Conservation (phyloP, 1,284 basidiomycete genomes). For the Ustilago vetiveriae region DNA sequence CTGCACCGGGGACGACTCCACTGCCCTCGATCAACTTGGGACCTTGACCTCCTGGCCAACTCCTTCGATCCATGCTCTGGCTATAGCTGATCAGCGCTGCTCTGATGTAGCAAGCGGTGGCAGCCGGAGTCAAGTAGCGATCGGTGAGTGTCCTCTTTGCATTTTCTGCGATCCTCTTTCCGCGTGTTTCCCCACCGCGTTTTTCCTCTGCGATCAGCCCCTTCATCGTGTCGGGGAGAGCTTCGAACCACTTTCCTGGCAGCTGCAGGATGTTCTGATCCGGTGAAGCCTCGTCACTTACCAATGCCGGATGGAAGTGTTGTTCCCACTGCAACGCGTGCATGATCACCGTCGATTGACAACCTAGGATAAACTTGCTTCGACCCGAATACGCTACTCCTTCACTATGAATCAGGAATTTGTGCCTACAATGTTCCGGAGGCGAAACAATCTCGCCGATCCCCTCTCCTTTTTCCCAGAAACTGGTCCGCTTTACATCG, state of each 20-base stretch:
- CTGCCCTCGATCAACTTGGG: conserved; percentile 11
- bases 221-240: conserved; percentile 14
- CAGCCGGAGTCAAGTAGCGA: conserved; percentile 47
- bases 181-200: conserved; percentile 10
- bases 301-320: conserved; percentile 55
- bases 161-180: conserved; percentile 14
- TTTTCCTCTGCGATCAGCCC: conserved; percentile 11
- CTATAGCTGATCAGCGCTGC: conserved; percentile 41
- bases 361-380: conserved; percentile 44
- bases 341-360: conserved; percentile 40
- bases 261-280: conserved; percentile 32
- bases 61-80: conserved; percentile 6
- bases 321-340: conserved; percentile 52
- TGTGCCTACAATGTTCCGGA: conserved; percentile 42
- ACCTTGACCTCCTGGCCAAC: conserved; percentile 21
- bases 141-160: conserved; percentile 42
- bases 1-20: conserved; percentile 43
- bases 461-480: conserved; percentile 32
- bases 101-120: conserved; percentile 44
- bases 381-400: conserved; percentile 56
- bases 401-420: conserved; percentile 53
- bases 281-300: conserved; percentile 3
- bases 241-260: conserved; percentile 15
- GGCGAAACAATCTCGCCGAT: conserved; percentile 34
- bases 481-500: conserved; percentile 49